Evolutionary conservation across 1,284 basidiomycete species (phyloP), one percentile per base, ranked within the genome.

Genomic region (Meripilus lineatus): DNA sequence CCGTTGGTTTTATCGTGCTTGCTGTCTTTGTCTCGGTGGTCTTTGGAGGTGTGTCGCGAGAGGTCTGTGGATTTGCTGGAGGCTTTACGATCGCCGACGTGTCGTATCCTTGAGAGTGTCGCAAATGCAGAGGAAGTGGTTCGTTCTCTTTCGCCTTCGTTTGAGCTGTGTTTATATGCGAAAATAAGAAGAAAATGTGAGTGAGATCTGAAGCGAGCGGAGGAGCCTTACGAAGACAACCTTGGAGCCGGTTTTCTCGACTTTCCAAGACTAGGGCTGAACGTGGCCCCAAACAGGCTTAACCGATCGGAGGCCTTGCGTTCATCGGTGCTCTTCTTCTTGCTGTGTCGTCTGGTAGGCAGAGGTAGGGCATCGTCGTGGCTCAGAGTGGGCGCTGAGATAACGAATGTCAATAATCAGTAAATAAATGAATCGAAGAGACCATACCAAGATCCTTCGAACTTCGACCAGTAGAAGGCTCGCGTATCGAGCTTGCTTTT

Each of bases 221-320:
- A n/a, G n/a, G 14, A 15, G 25, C 69, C 75, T 54, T 60, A 80
- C 74, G 67, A 65, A 35, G 76, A 77, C 52, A 80, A 78, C 58
- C 77, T 76, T 11, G 91, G 91, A 3, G 89, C 72, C 1, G 90
- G 90, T 60, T 94, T 94, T 50, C 91, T 69, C 40, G 69, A 67
- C 57, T 84, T 85, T 25, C 79, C 75, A 45, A 87, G 55, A 5
- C 78, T 69, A 1, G 72, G 70, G 17, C 66, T 61, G 54, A 85
- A 79, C 5, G 77, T 54, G 5, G 68, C 73, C 15, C 85, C 84
- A 58, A 93, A 92, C 53, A 93, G 80, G 59, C 87, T 89, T 35
- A 84, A 63, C n/a, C 86, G 68, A 38, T 87, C 81, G 15, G 66
- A 59, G 25, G 62, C 58, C 56, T 72, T 83, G 32, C 64, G 56